phyloP scores from a whole-genome alignment of 306 rosid species.

The Glycine tomentella region DNA sequence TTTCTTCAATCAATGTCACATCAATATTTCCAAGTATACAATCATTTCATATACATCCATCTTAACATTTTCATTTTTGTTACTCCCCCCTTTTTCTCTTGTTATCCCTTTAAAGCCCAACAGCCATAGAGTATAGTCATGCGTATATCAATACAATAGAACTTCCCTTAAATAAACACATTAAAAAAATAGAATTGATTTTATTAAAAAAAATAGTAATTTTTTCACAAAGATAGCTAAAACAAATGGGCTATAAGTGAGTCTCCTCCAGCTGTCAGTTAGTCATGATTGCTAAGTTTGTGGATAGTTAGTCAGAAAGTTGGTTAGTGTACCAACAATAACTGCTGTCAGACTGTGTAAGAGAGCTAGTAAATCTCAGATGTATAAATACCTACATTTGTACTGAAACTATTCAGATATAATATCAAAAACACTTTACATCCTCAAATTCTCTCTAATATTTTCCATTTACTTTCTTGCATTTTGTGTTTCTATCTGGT shows the following conservation, averaged over 20 bases:
- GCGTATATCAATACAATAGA: background rate
- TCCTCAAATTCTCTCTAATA: background rate
- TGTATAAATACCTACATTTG: background rate
- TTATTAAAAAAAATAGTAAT: background rate
- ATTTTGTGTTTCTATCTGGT: conserved; percentile 5
- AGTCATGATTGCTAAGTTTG: background rate
- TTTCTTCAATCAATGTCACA: background rate
- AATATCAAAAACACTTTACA: background rate
- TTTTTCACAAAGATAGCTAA: background rate
- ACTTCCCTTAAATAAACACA: background rate
- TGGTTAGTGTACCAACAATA: background rate
- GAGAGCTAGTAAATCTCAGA: background rate
- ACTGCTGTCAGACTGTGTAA: background rate
- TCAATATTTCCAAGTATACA: background rate
- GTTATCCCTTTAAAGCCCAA: background rate
- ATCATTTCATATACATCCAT: background rate
- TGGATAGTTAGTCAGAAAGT: background rate
- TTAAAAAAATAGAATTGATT: background rate
- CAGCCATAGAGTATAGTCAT: background rate
- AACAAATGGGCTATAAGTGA: background rate
- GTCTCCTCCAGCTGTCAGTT: background rate
- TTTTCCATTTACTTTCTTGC: background rate
- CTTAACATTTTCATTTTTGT: background rate
- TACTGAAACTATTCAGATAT: background rate
- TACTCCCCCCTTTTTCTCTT: background rate